Evolutionary conservation across 2,329 filamentous ascomycete species (phyloP).

Genomic region (Colletotrichum costaricense): DNA sequence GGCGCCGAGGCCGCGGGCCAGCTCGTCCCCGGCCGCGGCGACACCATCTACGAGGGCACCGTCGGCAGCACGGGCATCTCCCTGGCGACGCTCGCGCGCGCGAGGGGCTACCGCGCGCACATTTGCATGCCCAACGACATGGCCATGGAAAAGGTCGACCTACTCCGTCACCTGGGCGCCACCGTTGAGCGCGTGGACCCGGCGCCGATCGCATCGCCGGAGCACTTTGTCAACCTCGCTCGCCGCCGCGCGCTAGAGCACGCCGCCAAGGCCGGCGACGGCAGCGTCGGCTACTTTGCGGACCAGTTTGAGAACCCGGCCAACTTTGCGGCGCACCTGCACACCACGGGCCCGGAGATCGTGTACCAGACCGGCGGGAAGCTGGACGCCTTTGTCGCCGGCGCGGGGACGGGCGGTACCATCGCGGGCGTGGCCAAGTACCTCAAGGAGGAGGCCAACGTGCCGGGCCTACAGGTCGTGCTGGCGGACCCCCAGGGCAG

Average conservation of each 20-base stretch:
- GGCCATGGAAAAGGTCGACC: conserved; percentile 86
- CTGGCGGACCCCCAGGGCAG: conserved; percentile 95
- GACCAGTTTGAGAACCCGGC: conserved; percentile 95
- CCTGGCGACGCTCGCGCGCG: conserved; percentile 87
- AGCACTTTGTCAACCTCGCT: conserved; percentile 95
- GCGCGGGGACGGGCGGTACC: conserved; percentile 94
- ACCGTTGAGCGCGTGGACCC: conserved; percentile 91
- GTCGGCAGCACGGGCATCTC: conserved; percentile 97
- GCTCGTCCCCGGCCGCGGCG: conserved; percentile 82
- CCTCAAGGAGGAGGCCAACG: conserved; percentile 75
- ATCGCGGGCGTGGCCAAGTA: conserved; percentile 87
- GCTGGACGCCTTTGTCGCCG: conserved; percentile 90
- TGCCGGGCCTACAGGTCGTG: conserved; percentile 76
- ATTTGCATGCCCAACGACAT: conserved; percentile 99
- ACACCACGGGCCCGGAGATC: conserved; percentile 90
- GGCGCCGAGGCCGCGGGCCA: conserved; percentile 83
- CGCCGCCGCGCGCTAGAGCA: conserved; percentile 81
- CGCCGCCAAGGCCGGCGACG: conserved; percentile 64
- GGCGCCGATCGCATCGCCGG: conserved; percentile 91
- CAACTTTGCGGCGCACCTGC: conserved; percentile 88
- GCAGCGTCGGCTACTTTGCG: conserved; percentile 88
- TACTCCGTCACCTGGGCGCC: conserved; percentile 90
- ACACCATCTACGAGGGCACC: conserved; percentile 97
- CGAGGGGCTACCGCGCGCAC: conserved; percentile 89
- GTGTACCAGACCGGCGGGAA: conserved; percentile 78